These are phyloP conservation scores for Colletotrichum tropicale DNA, from an alignment of 2,329 filamentous ascomycete species.

Conservation along the genomic window DNA sequence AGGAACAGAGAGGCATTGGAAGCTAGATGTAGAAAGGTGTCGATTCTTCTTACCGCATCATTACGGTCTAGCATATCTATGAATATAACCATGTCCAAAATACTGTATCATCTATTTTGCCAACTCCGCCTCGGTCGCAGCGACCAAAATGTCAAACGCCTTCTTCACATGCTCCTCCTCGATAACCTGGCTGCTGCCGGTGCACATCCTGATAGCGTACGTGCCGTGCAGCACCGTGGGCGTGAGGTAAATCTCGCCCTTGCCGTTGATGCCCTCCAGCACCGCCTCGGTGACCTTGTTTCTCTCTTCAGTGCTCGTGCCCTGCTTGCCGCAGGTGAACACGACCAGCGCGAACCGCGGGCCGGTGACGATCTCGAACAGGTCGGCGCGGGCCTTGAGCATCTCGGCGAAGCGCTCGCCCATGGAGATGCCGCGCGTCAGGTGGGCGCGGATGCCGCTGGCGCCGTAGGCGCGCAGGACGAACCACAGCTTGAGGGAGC, in stretches of 20 bases:
- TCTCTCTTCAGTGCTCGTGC: slow-evolving; percentile 49
- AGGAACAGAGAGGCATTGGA: neutral
- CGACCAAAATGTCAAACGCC: slow-evolving; percentile 77
- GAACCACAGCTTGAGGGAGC: slow-evolving; percentile 93
- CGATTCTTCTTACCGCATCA: neutral
- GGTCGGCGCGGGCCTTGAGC: slow-evolving; percentile 62
- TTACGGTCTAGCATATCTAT: neutral
- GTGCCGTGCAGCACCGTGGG: slow-evolving; percentile 74
- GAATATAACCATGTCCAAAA: neutral
- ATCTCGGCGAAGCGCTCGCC: slow-evolving; percentile 73
- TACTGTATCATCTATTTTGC: neutral
- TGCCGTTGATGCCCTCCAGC: slow-evolving; percentile 75
- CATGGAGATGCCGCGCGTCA: slow-evolving; percentile 70
- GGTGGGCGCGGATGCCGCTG: slow-evolving; percentile 74
- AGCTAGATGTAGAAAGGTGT: neutral
- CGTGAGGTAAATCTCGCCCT: slow-evolving; percentile 83
- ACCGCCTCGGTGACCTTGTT: slow-evolving; percentile 76
- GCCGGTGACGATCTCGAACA: slow-evolving; percentile 77
- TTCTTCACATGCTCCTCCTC: slow-evolving; percentile 75
- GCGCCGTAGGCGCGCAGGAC: slow-evolving; percentile 85
- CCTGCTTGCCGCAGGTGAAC: slow-evolving; percentile 59
- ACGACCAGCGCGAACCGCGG: slow-evolving; percentile 83
- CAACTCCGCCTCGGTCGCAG: slow-evolving; percentile 62
- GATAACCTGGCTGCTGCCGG: slow-evolving; percentile 67
- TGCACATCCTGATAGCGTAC: slow-evolving; percentile 83